Base-by-base conservation (phyloP, 2,329 filamentous ascomycete genomes). In the Colletotrichum chlorophyti region DNA sequence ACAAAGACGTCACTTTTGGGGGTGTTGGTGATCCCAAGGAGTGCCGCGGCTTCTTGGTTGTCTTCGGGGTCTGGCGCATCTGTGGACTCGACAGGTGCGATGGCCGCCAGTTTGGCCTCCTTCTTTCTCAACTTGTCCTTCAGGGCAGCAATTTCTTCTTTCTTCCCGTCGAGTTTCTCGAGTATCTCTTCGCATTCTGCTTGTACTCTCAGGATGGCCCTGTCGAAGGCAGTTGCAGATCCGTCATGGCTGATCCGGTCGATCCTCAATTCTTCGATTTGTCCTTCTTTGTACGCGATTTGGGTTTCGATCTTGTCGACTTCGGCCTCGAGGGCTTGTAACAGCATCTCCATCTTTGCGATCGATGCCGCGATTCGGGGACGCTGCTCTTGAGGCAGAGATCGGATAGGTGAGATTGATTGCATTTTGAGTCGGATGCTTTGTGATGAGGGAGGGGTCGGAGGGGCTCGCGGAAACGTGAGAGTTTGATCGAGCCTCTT, bases 1-100 rank as follows among this genome's bases (percentile, higher is more conserved):
- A 27, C 14, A 14, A 59, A 59, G 31, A 54, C 35, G 4, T 31
- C 12, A 12, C 23, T 48, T 50, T 17, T 52, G 6, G 31, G 65
- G 68, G 9, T 59, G n/a, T 8, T 26, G 7, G 50, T 59, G 29
- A 59, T 27, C 27, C 48, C 42, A 2, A 59, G 50, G 5, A 54
- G 42, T n/a, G 50, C 50, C 7, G 43, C 50, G 7, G 42, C 50
- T 19, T 54, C 35, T 21, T 59, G 19, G 9, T 55, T 21, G 17
- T 59, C 50, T 26, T 38, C 27, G n/a, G 55, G 42, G 5, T 41
- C 24, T 4, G 50, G 55, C 6, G 55, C 50, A 4, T 27, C n/a
- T 21, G 54, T 24, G 7, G 37, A 59, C 31, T 54, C 37, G 10
- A 54, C 42, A 11, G 42, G 50, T n/a, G 55, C 32, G n/a, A 54